Percentiles rank a stretch among this genome's conserved stretches.
phyloP scores from a whole-genome alignment of 192 early-diverging fungal species.

The Podila horticola region DNA sequence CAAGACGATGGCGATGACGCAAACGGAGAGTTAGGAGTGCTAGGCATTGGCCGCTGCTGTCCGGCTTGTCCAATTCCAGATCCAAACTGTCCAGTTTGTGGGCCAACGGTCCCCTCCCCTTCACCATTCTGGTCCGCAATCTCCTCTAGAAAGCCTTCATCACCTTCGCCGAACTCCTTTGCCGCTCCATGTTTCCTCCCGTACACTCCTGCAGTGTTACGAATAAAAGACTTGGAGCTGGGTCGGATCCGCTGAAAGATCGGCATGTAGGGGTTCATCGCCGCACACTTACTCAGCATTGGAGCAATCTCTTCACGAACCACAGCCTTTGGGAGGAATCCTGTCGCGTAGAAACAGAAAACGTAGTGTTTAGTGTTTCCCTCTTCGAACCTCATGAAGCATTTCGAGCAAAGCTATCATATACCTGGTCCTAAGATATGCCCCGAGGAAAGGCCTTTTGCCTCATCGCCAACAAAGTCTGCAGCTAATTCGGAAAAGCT shows the following conservation, averaged over 20 bases:
- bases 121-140: not conserved
- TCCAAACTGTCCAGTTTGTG: not conserved
- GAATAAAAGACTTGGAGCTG: constrained; percentile 40
- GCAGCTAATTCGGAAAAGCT: constrained; percentile 16
- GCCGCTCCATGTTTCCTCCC: constrained; percentile 14
- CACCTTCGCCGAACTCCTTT: constrained; percentile 48
- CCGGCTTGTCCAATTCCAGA: too few species aligned
- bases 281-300: constrained; percentile 34
- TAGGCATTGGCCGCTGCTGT: too few species aligned
- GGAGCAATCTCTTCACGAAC: constrained; percentile 43
- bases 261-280: constrained; percentile 25
- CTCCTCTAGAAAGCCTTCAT: constrained; percentile 41
- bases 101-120: not conserved
- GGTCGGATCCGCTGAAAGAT: constrained; percentile 23
- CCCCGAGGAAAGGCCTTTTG: constrained; percentile 24
- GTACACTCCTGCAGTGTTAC: constrained; percentile 15
- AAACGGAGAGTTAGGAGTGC: not conserved
- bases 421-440: constrained; percentile 35
- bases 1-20: not conserved
- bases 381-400: not conserved
- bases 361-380: too few species aligned
- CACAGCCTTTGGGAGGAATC: constrained; percentile 30
- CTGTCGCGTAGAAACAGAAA: not conserved
- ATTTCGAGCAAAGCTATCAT: not conserved
- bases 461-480: constrained; percentile 29